Base-by-base conservation (phyloP, 768 basidiomycete genomes). In the Russula earlei region DNA sequence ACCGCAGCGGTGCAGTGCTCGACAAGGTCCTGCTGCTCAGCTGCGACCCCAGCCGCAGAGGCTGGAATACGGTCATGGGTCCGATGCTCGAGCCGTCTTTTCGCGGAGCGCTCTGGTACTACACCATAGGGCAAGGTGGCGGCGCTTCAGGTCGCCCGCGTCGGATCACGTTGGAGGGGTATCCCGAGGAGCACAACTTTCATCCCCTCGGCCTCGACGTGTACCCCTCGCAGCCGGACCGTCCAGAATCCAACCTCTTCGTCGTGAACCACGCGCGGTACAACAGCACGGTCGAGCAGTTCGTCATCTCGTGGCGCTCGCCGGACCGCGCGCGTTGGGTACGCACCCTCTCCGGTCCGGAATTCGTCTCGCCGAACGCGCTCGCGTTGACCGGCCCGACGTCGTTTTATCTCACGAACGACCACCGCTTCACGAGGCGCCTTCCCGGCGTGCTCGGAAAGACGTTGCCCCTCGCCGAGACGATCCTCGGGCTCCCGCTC, bases 61-160 rank as follows among this genome's bases (percentile, higher is more conserved):
- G 73, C 25, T 89, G 87, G 87, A 89, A 89, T 65, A 87, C 85
- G 7, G 86, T 80, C 44, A 81, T 85, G 81, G 87, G 87, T 0
- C 86, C 87, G 6, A 65, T 89, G 47, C 67, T 59, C 0, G 69
- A 86, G 62, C 83, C 86, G 1, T 63, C 69, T 4, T 78, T 81
- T 5, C 75, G 67, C n/a, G 87, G 84, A 0, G 70, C 74, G 3
- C 69, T 89, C 22, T 89, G 85, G 78, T 45, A 85, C 4, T 77
- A 83, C 24, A 22, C 38, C 38, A 50, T 55, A 5, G 61, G 65
- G 7, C 29, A 1, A n/a, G n/a, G n/a, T 10, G 29, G 10, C 29
- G 27, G 25, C 7, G 63, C n/a, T n/a, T n/a, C n/a, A n/a, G n/a
- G 65, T 10, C 60, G 65, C 41, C 68, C 76, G 1, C 69, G 71